Base-by-base conservation (phyloP, 495 filamentous ascomycete genomes). In the Penicillium angulare region DNA sequence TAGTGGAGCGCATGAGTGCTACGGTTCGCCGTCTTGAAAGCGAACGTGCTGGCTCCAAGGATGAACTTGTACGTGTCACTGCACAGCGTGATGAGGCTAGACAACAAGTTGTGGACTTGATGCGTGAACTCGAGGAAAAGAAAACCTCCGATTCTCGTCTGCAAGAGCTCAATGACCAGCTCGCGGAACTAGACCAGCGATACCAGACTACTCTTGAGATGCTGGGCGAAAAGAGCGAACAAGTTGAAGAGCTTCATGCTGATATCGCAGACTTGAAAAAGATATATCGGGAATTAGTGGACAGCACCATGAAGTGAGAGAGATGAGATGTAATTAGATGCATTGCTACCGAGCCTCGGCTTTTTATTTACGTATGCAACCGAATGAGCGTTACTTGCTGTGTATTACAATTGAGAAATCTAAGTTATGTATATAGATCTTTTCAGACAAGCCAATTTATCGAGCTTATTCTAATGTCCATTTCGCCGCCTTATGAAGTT, bases 1-100 rank as follows among this genome's bases (percentile, higher is more conserved):
- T 99, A 0, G 90, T 99, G 5, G 93, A 97, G 68, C 86, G 95
- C 36, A 96, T 99, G 92, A 90, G 86, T 54, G 88, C 92, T 29
- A 87, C 90, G 1, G 89, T 99, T 18, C 86, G 93, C 22, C 82
- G 92, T 3, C 75, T 98, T 0, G 95, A 97, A 63, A 89, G 85
- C 52, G 95, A 97, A 60, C 92, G 92, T 57, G 86, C 90, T 15
- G 86, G 85, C 4, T 81, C 81, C 18, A 86, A 86, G 61, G 93
- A 97, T 56, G 95, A 97, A 61, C 74, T 97, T 42, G 75, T 81
- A 0, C 78, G 92, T 27, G 80, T 97, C 13, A 81, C 85, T 8
- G 71, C 79, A 34, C 93, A 97, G 67, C 80, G 95, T 16, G 93
- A 99, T 56, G 89, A 95, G 58, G 88, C 92, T 24, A 80, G 93